Evolutionary conservation across 139 green algal genomes (phyloP), one percentile per base, ranked within the genome.

Genomic region (Chlorella sp.): DNA sequence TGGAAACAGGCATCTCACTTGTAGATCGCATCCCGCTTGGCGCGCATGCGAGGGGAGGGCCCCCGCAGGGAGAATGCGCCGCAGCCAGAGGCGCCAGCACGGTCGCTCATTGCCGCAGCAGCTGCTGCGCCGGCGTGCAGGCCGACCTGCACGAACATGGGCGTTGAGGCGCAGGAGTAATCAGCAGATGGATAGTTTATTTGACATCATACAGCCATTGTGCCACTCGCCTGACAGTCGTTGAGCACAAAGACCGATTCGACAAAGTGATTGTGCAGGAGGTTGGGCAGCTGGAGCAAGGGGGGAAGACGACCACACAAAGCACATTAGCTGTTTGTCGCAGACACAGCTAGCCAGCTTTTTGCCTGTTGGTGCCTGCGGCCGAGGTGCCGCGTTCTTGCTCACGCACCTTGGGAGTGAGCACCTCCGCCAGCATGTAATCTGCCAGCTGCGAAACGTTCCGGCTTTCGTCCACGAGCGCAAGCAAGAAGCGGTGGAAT

Each of bases 231-330:
- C n/a, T n/a, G 74, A 79, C 88, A 94, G 74, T 76, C 88, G 77
- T 98, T 98, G 33, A 97, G 85, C 25, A 93, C 83, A 58, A 95
- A 97, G 45, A 97, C 38, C 3, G 87, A 79, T 87, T 98, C 93
- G 14, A 97, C 79, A 79, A 98, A 98, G 80, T 95, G 88, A 83
- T 96, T 98, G 88, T 98, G 96, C 0, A 91, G 91, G 62, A 97
- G 88, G 69, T 93, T 71, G 15, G 93, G 91, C 23, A 89, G 87
- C 82, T 96, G 67, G 50, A 73, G 2, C 5, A 23, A 59, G 35
- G 45, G 40, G n/a, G n/a, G n/a, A n/a, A n/a, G n/a, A n/a, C n/a
- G n/a, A n/a, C n/a, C n/a, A n/a, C n/a, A n/a, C n/a, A n/a, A n/a
- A n/a, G n/a, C n/a, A n/a, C n/a, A n/a, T n/a, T n/a, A n/a, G n/a